phyloP scores from a whole-genome alignment of 1,284 basidiomycete genomes.

The Cryptococcus neoformans region DNA sequence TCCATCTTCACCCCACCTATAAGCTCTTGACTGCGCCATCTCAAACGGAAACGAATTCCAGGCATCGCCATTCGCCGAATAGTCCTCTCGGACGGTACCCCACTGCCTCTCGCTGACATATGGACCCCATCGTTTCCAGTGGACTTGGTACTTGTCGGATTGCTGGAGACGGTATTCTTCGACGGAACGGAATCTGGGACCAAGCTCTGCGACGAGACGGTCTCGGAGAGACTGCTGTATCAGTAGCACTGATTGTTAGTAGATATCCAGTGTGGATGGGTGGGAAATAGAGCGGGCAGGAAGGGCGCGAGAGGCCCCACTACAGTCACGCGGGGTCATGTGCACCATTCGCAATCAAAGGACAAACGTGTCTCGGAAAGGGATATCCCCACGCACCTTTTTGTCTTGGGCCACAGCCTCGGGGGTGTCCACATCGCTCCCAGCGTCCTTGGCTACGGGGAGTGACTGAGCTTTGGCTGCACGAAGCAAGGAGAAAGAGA shows the following conservation, averaged over 20 bases:
- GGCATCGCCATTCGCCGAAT: conserved; percentile 92
- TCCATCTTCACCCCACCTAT: conserved; percentile 98
- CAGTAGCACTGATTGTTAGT: conserved; percentile 1
- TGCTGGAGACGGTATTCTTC: conserved; percentile 60
- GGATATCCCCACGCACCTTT: conserved; percentile 12
- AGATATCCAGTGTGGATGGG: background rate
- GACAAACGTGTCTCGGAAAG: too few species aligned
- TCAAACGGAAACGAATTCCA: conserved; percentile 98
- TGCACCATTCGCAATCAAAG: background rate
- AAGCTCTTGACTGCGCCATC: conserved; percentile 88
- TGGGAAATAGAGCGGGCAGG: background rate
- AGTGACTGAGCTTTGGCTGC: background rate
- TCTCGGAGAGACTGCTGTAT: conserved; percentile 40
- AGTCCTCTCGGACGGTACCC: conserved; percentile 98
- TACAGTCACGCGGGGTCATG: background rate
- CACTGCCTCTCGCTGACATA: conserved; percentile 97
- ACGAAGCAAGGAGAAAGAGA: background rate
- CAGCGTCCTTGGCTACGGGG: conserved; percentile 15
- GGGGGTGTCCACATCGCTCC: conserved; percentile 41
- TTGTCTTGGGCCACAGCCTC: conserved; percentile 22
- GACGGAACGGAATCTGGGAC: conserved; percentile 46
- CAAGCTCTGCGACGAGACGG: conserved; percentile 35
- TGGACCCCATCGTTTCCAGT: conserved; percentile 99
- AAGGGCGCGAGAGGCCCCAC: too few species aligned
- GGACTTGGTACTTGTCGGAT: conserved; percentile 62